Conservation (phyloP, 176 grass and related monocot species). For the Puccinellia tenuiflora region DNA sequence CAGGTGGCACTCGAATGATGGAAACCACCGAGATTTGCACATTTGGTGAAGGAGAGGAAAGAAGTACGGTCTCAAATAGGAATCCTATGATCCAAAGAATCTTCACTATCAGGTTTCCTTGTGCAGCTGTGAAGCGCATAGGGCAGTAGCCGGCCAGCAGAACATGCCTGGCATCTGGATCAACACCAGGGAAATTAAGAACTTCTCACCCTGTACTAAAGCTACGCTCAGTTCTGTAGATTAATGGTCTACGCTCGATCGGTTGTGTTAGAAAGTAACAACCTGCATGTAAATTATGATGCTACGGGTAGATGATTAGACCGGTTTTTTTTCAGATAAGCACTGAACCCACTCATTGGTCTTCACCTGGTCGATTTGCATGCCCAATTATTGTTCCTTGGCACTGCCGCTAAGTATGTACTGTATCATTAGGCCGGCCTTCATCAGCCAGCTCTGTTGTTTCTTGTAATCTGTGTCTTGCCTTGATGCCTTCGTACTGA, state of each 20-base stretch:
- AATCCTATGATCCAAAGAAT: neutral
- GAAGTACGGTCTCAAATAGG: neutral
- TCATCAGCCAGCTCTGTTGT: neutral
- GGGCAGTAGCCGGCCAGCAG: neutral
- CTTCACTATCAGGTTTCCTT: neutral
- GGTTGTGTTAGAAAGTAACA: neutral
- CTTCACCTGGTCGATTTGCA: slow-evolving; percentile 8
- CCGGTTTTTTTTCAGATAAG: slow-evolving; percentile 24
- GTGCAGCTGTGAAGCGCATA: neutral
- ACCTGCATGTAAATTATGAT: slow-evolving; percentile 4
- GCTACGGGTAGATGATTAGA: slow-evolving; percentile 13
- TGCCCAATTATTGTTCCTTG: slow-evolving; percentile 47
- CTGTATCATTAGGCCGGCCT: slow-evolving; percentile 23
- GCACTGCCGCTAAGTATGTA: slow-evolving; percentile 41
- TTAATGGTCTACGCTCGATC: neutral
- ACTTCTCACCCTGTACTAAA: neutral
- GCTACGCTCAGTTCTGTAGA: neutral
- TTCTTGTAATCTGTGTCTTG: neutral
- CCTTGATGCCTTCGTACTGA: too few relatives aligned
- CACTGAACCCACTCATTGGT: slow-evolving; percentile 10
- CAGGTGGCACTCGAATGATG: neutral
- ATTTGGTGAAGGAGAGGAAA: neutral
- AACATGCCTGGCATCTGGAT: neutral
- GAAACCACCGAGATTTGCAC: neutral
- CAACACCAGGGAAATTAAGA: neutral